phyloP scores from a whole-genome alignment of 805 yeast species.

The Zygosaccharomyces gambellarensis region DNA sequence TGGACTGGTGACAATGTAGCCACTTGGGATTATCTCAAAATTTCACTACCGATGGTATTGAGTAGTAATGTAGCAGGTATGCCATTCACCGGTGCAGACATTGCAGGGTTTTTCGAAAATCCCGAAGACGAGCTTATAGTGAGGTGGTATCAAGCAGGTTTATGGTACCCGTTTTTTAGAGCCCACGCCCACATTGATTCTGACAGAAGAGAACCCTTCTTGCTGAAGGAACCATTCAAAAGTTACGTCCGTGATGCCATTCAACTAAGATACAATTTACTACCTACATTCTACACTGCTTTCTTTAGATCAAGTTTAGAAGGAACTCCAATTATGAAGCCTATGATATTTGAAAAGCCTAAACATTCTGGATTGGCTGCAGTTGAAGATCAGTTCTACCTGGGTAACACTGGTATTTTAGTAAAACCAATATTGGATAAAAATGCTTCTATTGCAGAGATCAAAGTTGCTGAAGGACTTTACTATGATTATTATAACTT shows the following conservation, averaged over 20 bases:
- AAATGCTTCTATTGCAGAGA: conserved; percentile 37
- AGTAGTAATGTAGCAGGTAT: conserved; percentile 76
- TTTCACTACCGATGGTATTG: conserved; percentile 82
- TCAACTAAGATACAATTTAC: conserved; percentile 62
- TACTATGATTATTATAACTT: conserved; percentile 53
- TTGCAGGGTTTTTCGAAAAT: conserved; percentile 93
- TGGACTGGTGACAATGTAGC: conserved; percentile 99
- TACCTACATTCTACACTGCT: conserved; percentile 77
- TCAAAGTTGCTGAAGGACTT: conserved; percentile 42
- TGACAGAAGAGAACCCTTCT: conserved; percentile 88
- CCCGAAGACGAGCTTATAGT: conserved; percentile 75
- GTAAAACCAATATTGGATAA: conserved; percentile 75
- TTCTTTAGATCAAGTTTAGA: conserved; percentile 57
- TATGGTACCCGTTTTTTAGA: conserved; percentile 94
- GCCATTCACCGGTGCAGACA: conserved; percentile 95
- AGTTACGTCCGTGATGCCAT: conserved; percentile 65
- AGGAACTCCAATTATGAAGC: conserved; percentile 70
- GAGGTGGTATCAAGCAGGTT: conserved; percentile 95
- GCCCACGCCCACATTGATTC: conserved; percentile 97
- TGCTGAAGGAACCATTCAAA: conserved; percentile 70
- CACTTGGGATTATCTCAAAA: conserved; percentile 78
- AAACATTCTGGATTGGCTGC: conserved; percentile 40
- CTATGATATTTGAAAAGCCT: conserved; percentile 57
- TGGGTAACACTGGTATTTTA: conserved; percentile 66
- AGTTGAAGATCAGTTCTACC: conserved; percentile 77